Percentiles rank a stretch among this genome's conserved stretches.
Conservation (phyloP, 1,139 yeast species). For the Scheffersomyces parashehatae region DNA sequence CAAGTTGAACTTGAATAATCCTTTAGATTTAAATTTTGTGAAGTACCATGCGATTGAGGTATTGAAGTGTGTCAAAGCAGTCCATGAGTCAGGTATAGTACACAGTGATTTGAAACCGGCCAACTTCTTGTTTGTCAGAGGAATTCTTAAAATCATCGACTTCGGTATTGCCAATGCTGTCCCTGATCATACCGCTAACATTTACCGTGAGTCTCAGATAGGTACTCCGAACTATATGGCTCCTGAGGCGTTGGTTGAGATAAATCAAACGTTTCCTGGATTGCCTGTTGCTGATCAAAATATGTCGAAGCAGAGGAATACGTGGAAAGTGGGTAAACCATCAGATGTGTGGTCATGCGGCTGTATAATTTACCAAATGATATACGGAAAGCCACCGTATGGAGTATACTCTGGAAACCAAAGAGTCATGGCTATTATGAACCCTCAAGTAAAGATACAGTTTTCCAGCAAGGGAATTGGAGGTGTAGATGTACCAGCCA, state of each 20-base stretch:
- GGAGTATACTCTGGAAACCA: slow-evolving; percentile 79
- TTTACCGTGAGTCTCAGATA: slow-evolving; percentile 86
- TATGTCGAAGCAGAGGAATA: slow-evolving; percentile 29
- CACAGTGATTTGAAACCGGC: slow-evolving; percentile 97
- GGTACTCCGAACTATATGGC: slow-evolving; percentile 99
- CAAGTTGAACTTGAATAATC: slow-evolving; percentile 38
- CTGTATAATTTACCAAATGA: slow-evolving; percentile 92
- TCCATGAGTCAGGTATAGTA: slow-evolving; percentile 84
- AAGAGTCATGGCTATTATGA: slow-evolving; percentile 80
- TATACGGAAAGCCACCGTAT: slow-evolving; percentile 91
- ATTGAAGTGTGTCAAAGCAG: slow-evolving; percentile 81
- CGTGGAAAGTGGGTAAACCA: slow-evolving; percentile 92
- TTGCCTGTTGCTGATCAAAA: slow-evolving; percentile 13
- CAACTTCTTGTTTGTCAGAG: slow-evolving; percentile 84
- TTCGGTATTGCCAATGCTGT: slow-evolving; percentile 96
- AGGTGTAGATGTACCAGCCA: slow-evolving; percentile 62
- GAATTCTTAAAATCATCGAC: slow-evolving; percentile 83
- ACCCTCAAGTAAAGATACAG: slow-evolving; percentile 76
- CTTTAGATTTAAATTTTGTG: slow-evolving; percentile 73
- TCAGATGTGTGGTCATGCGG: slow-evolving; percentile 99
- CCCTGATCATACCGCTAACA: slow-evolving; percentile 88
- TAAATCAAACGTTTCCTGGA: slow-evolving; percentile 37
- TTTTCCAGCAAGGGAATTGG: slow-evolving; percentile 68
- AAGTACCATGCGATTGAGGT: slow-evolving; percentile 80
- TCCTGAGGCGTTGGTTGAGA: slow-evolving; percentile 85